A percentile compares a stretch with the other conserved stretches of the same genome.
Evolutionary conservation across 1,284 basidiomycete genomes (phyloP).

Genomic region (Stygiomarasmius scandens): DNA sequence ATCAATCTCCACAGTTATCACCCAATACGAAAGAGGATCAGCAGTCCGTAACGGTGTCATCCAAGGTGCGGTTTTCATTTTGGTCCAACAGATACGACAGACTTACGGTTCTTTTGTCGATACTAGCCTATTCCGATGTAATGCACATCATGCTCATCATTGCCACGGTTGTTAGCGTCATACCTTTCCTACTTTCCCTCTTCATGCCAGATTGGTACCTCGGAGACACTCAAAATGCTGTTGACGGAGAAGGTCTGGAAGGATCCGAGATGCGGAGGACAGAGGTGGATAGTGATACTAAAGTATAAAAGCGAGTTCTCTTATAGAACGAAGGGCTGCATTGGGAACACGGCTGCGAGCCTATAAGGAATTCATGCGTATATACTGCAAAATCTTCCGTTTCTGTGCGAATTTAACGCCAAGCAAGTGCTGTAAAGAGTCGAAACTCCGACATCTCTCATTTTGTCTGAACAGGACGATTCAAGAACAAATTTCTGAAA

Average conservation of each 20-base stretch:
- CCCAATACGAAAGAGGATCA: conserved; percentile 47
- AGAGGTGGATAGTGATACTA: background rate
- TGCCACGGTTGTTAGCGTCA: conserved; percentile 41
- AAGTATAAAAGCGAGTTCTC: background rate
- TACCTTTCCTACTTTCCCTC: conserved; percentile 42
- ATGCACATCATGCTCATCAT: conserved; percentile 58
- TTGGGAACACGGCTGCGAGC: too few species aligned
- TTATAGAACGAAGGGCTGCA: too few species aligned
- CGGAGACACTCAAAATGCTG: conserved; percentile 48
- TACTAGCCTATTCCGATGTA: conserved; percentile 53
- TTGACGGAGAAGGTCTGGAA: conserved; percentile 30
- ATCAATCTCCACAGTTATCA: conserved; percentile 51
- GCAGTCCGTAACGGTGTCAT: conserved; percentile 64
- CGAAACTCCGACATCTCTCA: too few species aligned
- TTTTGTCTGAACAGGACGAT: too few species aligned
- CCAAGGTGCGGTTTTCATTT: too few species aligned
- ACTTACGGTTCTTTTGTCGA: background rate
- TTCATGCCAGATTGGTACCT: conserved; percentile 51
- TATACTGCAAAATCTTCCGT: too few species aligned
- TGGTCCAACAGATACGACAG: too few species aligned
- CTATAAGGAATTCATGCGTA: too few species aligned
- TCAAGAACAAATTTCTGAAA: too few species aligned
- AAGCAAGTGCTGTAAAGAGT: too few species aligned
- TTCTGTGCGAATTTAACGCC: too few species aligned
- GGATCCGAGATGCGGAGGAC: background rate